phyloP scores from a whole-genome alignment of 169 alveolate genomes.

The Plasmodium knowlesi region DNA sequence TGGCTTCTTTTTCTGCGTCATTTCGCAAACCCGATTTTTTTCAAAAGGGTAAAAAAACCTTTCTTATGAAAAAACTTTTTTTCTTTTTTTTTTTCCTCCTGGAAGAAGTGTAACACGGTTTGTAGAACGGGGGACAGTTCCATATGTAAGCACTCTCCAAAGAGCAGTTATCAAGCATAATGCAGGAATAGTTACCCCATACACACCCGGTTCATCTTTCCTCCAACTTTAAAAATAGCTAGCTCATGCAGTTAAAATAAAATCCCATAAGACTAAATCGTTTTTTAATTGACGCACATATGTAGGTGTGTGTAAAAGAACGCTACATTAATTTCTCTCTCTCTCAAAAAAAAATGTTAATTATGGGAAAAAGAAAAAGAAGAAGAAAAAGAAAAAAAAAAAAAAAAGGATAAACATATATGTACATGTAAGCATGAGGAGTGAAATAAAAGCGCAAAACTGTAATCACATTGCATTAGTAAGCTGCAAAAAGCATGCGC shows the following conservation, averaged over 20 bases:
- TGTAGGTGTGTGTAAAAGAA: neutral
- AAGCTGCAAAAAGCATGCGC: neutral
- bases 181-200: neutral
- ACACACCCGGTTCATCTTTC: neutral
- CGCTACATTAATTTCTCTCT: neutral
- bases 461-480: neutral
- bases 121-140: neutral
- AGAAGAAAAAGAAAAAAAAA: no score
- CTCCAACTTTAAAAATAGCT: neutral
- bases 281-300: neutral
- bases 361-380: neutral
- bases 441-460: neutral
- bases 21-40: neutral
- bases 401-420: neutral
- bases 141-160: neutral
- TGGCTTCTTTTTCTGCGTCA: neutral
- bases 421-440: neutral
- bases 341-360: neutral
- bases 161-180: neutral
- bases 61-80: neutral
- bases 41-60: neutral
- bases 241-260: neutral
- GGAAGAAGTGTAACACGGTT: neutral
- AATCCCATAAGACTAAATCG: neutral
- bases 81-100: neutral